A percentile compares a stretch with the other conserved stretches of the same genome.
phyloP scores from a whole-genome alignment of 495 filamentous ascomycete genomes.

The Lepidopterella palustris region DNA sequence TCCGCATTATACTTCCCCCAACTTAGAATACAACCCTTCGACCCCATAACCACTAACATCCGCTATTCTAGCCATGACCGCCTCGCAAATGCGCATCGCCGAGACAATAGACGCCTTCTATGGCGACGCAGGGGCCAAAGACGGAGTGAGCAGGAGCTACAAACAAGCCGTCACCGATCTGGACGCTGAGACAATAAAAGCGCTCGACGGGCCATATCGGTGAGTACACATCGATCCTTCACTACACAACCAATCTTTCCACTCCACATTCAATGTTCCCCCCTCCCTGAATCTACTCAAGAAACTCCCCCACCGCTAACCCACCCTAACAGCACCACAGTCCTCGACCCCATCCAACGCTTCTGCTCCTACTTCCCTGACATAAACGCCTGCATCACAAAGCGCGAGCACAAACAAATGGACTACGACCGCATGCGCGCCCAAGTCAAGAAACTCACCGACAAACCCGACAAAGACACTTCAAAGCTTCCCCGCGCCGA shows the following conservation, averaged over 20 bases:
- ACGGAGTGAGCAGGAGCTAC: conserved; percentile 91
- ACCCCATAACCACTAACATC: neutral
- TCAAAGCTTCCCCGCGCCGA: conserved; percentile 90
- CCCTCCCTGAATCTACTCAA: too few relatives aligned
- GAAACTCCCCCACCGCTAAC: too few relatives aligned
- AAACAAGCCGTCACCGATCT: conserved; percentile 97
- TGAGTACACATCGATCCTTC: conserved; percentile 39
- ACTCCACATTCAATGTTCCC: too few relatives aligned
- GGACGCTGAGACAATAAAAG: conserved; percentile 97
- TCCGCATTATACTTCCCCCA: conserved; percentile 45
- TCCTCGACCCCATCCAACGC: conserved; percentile 86
- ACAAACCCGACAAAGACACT: conserved; percentile 97
- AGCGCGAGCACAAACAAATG: conserved; percentile 93
- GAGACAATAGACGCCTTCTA: conserved; percentile 99
- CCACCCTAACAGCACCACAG: conserved; percentile 62
- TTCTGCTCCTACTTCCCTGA: conserved; percentile 99
- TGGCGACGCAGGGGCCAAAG: conserved; percentile 86
- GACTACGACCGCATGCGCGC: conserved; percentile 95
- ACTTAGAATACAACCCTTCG: neutral
- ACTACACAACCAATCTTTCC: neutral
- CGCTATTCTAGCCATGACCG: conserved; percentile 69
- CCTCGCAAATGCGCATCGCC: conserved; percentile 97
- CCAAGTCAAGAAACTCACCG: conserved; percentile 90
- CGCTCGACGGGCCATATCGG: conserved; percentile 94
- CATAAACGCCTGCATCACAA: conserved; percentile 98